A percentile compares a stretch with the other conserved stretches of the same genome.
Evolutionary conservation across 768 basidiomycete species (phyloP).

Genomic region (Lentinula sp.): DNA sequence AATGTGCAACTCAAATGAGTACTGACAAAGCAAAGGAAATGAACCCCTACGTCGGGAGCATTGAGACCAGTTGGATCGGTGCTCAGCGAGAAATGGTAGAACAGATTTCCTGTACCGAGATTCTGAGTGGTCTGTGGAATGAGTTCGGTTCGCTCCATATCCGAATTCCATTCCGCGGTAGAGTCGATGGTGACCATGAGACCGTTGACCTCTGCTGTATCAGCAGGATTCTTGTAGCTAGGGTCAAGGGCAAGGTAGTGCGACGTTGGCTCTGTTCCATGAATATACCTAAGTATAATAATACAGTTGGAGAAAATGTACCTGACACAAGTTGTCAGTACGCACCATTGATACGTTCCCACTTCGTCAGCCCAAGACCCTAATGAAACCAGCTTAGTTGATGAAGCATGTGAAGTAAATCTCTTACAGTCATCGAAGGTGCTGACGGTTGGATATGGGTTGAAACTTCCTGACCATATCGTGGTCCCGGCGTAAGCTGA

Average conservation of each 20-base stretch:
- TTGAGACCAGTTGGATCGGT: slow-evolving; percentile 34
- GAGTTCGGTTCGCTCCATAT: slow-evolving; percentile 40
- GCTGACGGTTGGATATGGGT: slow-evolving; percentile 34
- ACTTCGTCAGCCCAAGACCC: slow-evolving; percentile 55
- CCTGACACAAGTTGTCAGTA: background rate
- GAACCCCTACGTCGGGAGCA: slow-evolving; percentile 39
- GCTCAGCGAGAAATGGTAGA: slow-evolving; percentile 58
- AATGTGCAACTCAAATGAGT: background rate
- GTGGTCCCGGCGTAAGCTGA: slow-evolving; percentile 40
- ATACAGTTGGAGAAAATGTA: background rate
- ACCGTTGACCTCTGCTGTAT: slow-evolving; percentile 42
- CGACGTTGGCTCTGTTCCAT: slow-evolving; percentile 45
- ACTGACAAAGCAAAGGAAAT: background rate
- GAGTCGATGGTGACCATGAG: slow-evolving; percentile 49
- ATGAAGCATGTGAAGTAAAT: background rate
- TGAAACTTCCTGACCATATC: slow-evolving; percentile 53
- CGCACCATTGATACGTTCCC: slow-evolving; percentile 53
- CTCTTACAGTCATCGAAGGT: slow-evolving; percentile 47
- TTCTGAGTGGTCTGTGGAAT: slow-evolving; percentile 35
- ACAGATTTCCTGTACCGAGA: slow-evolving; percentile 50
- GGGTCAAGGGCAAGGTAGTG: slow-evolving; percentile 46
- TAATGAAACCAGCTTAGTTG: slow-evolving; percentile 12
- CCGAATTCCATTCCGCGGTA: slow-evolving; percentile 50
- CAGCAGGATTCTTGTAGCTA: slow-evolving; percentile 54
- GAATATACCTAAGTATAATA: slow-evolving; percentile 36